Evolutionary conservation across 495 filamentous ascomycete species (phyloP), one percentile per base, ranked within the genome.

Genomic region (Barbatosphaeria neglecta): DNA sequence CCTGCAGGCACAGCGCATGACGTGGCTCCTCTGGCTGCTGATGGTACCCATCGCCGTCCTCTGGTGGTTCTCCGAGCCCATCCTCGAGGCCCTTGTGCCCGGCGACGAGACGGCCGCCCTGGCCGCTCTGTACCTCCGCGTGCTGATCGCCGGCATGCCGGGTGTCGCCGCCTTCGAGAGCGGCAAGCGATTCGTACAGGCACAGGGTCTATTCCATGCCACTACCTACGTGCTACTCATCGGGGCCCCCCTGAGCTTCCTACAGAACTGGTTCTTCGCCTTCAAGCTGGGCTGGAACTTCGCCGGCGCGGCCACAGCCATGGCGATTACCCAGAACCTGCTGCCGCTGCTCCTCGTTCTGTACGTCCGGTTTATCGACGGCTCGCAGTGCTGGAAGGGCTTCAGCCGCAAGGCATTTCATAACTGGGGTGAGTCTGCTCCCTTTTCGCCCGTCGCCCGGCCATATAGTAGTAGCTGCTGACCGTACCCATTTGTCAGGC

Each of bases 351-450:
- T 83, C 17, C 72, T 95, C 3, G 74, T 87, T 45, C 60, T 84
- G 20, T 95, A 95, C 57, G 74, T 90, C 17, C 71, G 78, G 31
- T 86, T 85, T 50, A 62, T 95, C 28, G 69, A 75, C 15, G 90
- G 90, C 0, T 82, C 73, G 23, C 75, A 90, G 51, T 87, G 90
- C 59, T 96, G 90, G 90, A 84, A 84, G 50, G 90, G 90, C 1
- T 83, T 95, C 53, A 80, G 80, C 1, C 65, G 54, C 43, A 68
- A 70, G n/a, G 87, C 86, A 6, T 70, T 93, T 37, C 63, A 68
- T 22, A 95, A 94, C 56, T 96, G 89, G 89, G 75, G 75, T 54
- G 42, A 41, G 54, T 51, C 27, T 31, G 2, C 10, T 16, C 13
- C 16, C 16, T 35, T n/a, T 11, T 6, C 24, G n/a, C 0, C 25